Base-by-base conservation (phyloP, 108 stramenopile genomes). In the Skeletonema potamos region DNA sequence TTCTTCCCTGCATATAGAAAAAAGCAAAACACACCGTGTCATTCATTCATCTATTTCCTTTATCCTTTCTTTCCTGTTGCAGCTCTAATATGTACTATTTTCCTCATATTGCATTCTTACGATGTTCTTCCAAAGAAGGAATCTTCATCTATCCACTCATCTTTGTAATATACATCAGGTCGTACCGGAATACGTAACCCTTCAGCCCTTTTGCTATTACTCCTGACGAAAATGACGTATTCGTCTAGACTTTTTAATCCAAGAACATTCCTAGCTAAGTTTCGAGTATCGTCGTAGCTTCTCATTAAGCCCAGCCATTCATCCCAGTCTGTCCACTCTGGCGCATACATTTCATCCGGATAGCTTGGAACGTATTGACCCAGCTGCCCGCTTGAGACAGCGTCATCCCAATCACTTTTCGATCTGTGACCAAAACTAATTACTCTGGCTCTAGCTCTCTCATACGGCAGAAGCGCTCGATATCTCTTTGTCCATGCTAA, bases 241-340 rank as follows among this genome's bases (percentile, higher is more conserved):
- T 85, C 86, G 17, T 85, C 84, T 15, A 85, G 54, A 27, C 65
- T 79, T 41, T 76, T 76, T 20, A 88, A 32, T 10, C 76, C 54
- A 57, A 90, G 58, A 11, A 88, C 60, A 56, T 70, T 62, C 41
- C 59, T 24, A 0, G 79, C 84, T 27, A 91, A 24, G 26, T 86
- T 22, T 44, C 71, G 68, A 20, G 89, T 74, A 33, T 91, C 89
- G 17, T 87, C 70, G 62, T 91, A 87, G 36, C 66, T 46, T 33
- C 89, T 59, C 86, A 88, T 91, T 9, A 88, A n/a, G 5, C 89
- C 87, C 34, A 91, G 55, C 66, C 82, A 91, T 58, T 91, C 89
- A 18, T 91, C 89, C 89, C 89, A 91, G 3, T 64, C 59, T 2
- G 72, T 68, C 89, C 89, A 91, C 59, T 91, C 89, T 1, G 68